Base-by-base conservation (phyloP, 2,329 filamentous ascomycete species). In the Keithomyces neogunnii region DNA sequence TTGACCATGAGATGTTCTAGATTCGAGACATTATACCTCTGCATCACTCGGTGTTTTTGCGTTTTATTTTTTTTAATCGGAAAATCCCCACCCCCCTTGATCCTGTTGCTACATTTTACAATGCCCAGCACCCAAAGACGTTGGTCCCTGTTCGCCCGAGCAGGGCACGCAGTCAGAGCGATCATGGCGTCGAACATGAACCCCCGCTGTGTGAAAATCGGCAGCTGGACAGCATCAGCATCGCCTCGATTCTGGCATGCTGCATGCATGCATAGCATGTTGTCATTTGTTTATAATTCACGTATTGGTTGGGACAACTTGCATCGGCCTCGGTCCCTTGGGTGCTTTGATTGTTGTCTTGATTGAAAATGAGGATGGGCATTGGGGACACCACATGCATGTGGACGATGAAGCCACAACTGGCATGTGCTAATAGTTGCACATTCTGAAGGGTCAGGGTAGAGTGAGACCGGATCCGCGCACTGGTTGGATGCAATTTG, bases 21-120 rank as follows among this genome's bases (percentile, higher is more conserved):
- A 59, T 57, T 58, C 46, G 51, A 53, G 54, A 56, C 50, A 36
- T 56, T 58, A 57, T 55, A 56, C 55, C 55, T 58, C 56, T 60
- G 57, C 55, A 60, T 60, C 49, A 52, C 54, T 46, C 53, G 59
- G 56, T 59, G 59, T 59, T 60, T 45, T 53, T 57, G 58, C 55
- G 54, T 57, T 19, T 19, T 51, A 55, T 59, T 57, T 52, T 52
- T 52, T 50, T 29, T 51, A 53, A 49, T 48, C 52, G 56, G 54
- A 32, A 51, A n/a, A 40, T 53, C 52, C 50, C 43, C 38, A 19
- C n/a, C n/a, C n/a, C n/a, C n/a, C 36, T 32, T 43, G 13, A 28
- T 48, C 52, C 49, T 51, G 54, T 53, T 51, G 44, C 46, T 30
- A 54, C 33, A 53, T 51, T 48, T 45, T 53, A 50, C 52, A 46